phyloP scores from a whole-genome alignment of 164 flowering plant genomes.

The Platanus orientalis region DNA sequence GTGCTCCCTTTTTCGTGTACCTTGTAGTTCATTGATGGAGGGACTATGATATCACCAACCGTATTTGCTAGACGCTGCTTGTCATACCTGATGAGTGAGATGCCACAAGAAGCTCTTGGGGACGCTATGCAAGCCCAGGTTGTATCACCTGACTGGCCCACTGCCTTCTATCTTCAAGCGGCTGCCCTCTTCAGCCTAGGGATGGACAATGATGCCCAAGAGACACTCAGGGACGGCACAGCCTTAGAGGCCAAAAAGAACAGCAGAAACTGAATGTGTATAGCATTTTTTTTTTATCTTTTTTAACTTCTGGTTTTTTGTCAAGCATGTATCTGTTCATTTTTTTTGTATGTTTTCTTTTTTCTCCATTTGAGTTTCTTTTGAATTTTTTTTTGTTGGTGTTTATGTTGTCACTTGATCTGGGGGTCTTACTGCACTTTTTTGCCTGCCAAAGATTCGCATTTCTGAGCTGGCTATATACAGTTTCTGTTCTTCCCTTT shows the following conservation, averaged over 20 bases:
- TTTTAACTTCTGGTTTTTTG: neutral
- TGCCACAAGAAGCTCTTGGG: conserved; percentile 69
- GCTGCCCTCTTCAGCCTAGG: conserved; percentile 69
- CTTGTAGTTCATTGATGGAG: conserved; percentile 69
- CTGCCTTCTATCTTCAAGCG: conserved; percentile 75
- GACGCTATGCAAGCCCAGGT: conserved; percentile 83
- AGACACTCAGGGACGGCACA: conserved; percentile 57
- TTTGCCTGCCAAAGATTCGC: too few relatives aligned
- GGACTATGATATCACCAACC: conserved; percentile 82
- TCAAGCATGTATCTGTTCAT: neutral
- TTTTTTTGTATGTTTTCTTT: neutral
- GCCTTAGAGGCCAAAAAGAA: conserved; percentile 54
- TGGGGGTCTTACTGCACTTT: too few relatives aligned
- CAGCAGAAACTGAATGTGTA: conserved; percentile 37
- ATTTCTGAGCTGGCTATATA: too few relatives aligned
- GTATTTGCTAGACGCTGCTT: conserved; percentile 76
- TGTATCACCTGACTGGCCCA: conserved; percentile 71
- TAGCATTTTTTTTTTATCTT: conserved; percentile 15
- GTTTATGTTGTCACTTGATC: too few relatives aligned
- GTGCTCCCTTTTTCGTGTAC: neutral
- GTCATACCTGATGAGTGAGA: conserved; percentile 63
- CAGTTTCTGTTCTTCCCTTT: too few relatives aligned
- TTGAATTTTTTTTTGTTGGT: neutral
- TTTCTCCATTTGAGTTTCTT: neutral
- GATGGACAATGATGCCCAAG: conserved; percentile 70